Evolutionary conservation across 2,329 filamentous ascomycete genomes (phyloP).

Genomic region (Microcyclospora tardicrescens): DNA sequence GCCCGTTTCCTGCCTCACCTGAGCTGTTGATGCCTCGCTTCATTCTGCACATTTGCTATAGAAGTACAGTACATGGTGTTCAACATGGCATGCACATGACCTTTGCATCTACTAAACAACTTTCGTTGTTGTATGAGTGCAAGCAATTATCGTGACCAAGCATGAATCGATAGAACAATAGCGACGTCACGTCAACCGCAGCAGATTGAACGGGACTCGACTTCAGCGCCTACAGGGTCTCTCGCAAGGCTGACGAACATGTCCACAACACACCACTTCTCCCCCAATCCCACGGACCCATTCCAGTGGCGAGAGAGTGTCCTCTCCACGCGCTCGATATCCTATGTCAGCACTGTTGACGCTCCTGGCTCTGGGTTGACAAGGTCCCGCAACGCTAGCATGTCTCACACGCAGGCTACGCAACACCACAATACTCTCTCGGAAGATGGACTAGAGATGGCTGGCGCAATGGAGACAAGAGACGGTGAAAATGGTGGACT

Average conservation of each 20-base stretch:
- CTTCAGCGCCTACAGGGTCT: too few relatives aligned
- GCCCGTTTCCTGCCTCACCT: too few relatives aligned
- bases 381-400: constrained; percentile 8
- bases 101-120: too few relatives aligned
- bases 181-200: too few relatives aligned
- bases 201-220: too few relatives aligned
- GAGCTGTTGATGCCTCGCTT: too few relatives aligned
- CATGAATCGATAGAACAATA: too few relatives aligned
- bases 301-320: constrained; percentile 19
- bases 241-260: not conserved
- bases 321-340: constrained; percentile 23
- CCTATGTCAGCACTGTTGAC: constrained; percentile 18
- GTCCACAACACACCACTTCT: constrained; percentile 1
- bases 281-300: constrained; percentile 6
- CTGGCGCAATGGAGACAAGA: not conserved
- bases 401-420: constrained; percentile 6
- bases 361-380: constrained; percentile 4
- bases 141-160: too few relatives aligned
- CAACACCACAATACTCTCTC: constrained; percentile 14
- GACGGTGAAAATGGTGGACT: not conserved
- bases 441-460: constrained; percentile 15
- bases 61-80: too few relatives aligned
- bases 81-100: too few relatives aligned
- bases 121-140: too few relatives aligned
- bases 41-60: too few relatives aligned